Percentiles rank a stretch among this genome's conserved stretches.
Conservation (phyloP, 352 stramenopile genomes). For the Phytophthora fragariaefolia region DNA sequence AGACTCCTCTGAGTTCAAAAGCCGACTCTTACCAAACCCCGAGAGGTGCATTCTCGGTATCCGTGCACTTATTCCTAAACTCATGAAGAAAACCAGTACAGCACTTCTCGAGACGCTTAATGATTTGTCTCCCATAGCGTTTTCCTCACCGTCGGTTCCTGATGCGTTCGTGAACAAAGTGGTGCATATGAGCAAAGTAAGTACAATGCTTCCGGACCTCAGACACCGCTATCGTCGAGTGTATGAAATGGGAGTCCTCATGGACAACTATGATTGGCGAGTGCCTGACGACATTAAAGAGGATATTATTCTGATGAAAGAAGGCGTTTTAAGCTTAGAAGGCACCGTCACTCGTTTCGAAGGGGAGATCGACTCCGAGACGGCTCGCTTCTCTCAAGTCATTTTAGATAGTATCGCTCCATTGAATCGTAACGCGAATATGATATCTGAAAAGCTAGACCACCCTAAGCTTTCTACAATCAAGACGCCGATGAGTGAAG, state of each 20-base stretch:
- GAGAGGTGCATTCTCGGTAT: constrained; percentile 89
- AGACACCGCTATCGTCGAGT: constrained; percentile 77
- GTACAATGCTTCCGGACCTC: constrained; percentile 65
- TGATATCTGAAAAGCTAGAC: constrained; percentile 86
- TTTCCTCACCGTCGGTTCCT: constrained; percentile 67
- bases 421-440: constrained; percentile 69
- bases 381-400: constrained; percentile 88
- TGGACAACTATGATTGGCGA: constrained; percentile 93
- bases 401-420: constrained; percentile 90
- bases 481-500: constrained; percentile 75
- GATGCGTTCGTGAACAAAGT: constrained; percentile 91
- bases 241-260: constrained; percentile 89
- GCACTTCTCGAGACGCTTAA: constrained; percentile 86
- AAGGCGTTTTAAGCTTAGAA: constrained; percentile 92
- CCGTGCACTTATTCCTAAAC: constrained; percentile 80
- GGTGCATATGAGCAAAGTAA: constrained; percentile 86
- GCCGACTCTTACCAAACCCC: constrained; percentile 87
- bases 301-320: constrained; percentile 94
- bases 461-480: constrained; percentile 81
- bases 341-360: constrained; percentile 90
- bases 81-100: constrained; percentile 89
- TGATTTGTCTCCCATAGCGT: constrained; percentile 84
- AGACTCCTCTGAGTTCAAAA: constrained; percentile 90
- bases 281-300: constrained; percentile 93
- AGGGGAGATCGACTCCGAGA: constrained; percentile 92